These are phyloP conservation scores for Plantago coronopus DNA, from an alignment of 305 asterid genomes.

Conservation along the genomic window DNA sequence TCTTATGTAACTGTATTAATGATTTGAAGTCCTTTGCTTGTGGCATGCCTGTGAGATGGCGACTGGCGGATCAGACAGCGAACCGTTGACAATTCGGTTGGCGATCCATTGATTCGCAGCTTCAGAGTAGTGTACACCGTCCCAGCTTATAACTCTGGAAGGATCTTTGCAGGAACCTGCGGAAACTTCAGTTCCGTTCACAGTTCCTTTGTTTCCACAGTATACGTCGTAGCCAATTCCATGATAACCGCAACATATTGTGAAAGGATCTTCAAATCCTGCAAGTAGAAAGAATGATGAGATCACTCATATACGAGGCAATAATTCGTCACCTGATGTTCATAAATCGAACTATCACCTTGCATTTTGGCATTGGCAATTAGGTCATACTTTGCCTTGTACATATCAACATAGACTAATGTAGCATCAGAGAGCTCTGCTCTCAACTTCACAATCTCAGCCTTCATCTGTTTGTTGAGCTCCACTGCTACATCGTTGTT, in stretches of 20 bases:
- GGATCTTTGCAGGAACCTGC: constrained; percentile 46
- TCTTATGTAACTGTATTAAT: not conserved
- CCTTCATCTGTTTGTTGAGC: constrained; percentile 36
- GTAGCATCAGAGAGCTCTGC: constrained; percentile 30
- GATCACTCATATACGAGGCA: not conserved
- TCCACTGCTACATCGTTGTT: constrained; percentile 30
- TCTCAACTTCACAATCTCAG: constrained; percentile 22
- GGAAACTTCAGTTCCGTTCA: constrained; percentile 43
- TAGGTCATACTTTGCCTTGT: constrained; percentile 30
- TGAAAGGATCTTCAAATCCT: constrained; percentile 45
- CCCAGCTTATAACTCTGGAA: constrained; percentile 51
- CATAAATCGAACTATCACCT: constrained; percentile 16
- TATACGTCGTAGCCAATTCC: constrained; percentile 38
- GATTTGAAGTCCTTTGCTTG: constrained; percentile 10
- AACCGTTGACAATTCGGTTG: constrained; percentile 35
- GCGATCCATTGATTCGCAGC: constrained; percentile 64
- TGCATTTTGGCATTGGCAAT: constrained; percentile 27
- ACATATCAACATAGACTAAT: constrained; percentile 32
- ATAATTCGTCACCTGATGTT: not conserved
- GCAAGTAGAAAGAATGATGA: constrained; percentile 5
- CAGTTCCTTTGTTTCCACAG: constrained; percentile 46
- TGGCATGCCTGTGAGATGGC: constrained; percentile 33
- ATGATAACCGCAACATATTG: constrained; percentile 52
- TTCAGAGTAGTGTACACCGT: constrained; percentile 56
- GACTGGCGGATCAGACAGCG: constrained; percentile 51